Evolutionary conservation across 441 rosid species (phyloP).

Genomic region (Breynia disticha): DNA sequence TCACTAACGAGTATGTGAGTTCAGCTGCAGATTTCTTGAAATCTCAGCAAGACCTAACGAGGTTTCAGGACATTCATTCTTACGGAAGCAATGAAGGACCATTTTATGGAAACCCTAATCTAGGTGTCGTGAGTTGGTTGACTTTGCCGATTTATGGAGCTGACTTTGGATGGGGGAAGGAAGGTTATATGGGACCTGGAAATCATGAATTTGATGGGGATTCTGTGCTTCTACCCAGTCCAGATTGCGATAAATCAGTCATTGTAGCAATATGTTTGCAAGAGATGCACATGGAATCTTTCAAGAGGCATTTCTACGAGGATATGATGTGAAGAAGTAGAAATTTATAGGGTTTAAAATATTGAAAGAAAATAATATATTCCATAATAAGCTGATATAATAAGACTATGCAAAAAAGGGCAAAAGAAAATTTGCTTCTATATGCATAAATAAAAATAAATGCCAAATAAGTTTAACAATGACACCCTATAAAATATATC

Average conservation of each 20-base stretch:
- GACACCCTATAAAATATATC: too few species aligned
- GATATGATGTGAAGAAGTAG: constrained; percentile 32
- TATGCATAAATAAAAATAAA: too few species aligned
- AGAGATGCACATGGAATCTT: constrained; percentile 36
- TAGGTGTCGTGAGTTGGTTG: constrained; percentile 54
- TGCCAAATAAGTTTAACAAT: too few species aligned
- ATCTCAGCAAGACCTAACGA: constrained; percentile 32
- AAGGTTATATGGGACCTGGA: constrained; percentile 44
- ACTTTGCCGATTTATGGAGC: constrained; percentile 38
- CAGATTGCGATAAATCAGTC: constrained; percentile 22
- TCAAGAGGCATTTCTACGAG: constrained; percentile 41
- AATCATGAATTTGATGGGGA: constrained; percentile 45
- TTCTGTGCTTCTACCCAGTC: constrained; percentile 34
- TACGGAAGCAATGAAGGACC: constrained; percentile 37
- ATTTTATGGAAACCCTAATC: constrained; percentile 50
- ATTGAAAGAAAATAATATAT: too few species aligned
- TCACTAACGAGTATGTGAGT: constrained; percentile 28
- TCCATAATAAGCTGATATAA: too few species aligned
- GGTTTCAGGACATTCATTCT: constrained; percentile 42
- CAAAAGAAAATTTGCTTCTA: too few species aligned
- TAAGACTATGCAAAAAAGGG: too few species aligned
- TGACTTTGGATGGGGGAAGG: constrained; percentile 63
- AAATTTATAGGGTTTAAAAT: too few species aligned
- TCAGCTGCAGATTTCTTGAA: constrained; percentile 36
- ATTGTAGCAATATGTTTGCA: constrained; percentile 37